Evolutionary conservation across 345 rosid genomes (phyloP), one percentile per base, ranked within the genome.

Genomic region (Erodium maritimum): DNA sequence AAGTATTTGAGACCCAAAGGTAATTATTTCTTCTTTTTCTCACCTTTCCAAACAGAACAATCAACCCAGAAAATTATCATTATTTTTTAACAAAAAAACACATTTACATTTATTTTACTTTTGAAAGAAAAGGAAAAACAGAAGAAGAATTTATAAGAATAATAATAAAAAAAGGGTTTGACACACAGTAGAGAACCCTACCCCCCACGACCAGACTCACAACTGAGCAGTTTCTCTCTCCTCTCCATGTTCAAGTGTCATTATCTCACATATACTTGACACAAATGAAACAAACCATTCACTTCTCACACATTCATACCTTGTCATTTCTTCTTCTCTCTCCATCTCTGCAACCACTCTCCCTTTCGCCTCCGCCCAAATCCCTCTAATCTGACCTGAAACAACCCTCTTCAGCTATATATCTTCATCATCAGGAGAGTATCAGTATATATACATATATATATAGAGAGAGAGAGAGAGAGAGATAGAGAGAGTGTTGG

Each of bases 241-340:
- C 59, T 61, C 70, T 57, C 69, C 62, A 69, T 58, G 50, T 58
- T 74, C 78, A 71, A 86, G 79, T 86, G 94, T 86, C 94, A 79
- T 78, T 86, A 81, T 86, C 94, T 82, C 83, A 65, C 81, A 75
- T 79, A 85, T 77, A 82, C 84, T 77, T 85, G 82, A 75, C 86
- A 80, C 79, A 77, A 75, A 80, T 74, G 83, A 77, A 85, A 80
- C 76, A n/a, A 79, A 55, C 82, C 82, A 75, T 77, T 77, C 79
- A 67, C 81, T 69, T 29, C 37, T 29, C 37, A 5, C 37, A 58
- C 78, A 72, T 57, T 61, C 80, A 75, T 60, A 61, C 82, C 78
- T 72, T 73, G 76, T 76, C 83, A 71, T 71, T 70, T 79, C 85
- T 63, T 54, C 68, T 72, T 23, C 67, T 48, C 17, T 24, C 64